Evolutionary conservation across 2,329 filamentous ascomycete genomes (phyloP), one percentile per base, ranked within the genome.

Genomic region (Ilyonectria mors-panacis): DNA sequence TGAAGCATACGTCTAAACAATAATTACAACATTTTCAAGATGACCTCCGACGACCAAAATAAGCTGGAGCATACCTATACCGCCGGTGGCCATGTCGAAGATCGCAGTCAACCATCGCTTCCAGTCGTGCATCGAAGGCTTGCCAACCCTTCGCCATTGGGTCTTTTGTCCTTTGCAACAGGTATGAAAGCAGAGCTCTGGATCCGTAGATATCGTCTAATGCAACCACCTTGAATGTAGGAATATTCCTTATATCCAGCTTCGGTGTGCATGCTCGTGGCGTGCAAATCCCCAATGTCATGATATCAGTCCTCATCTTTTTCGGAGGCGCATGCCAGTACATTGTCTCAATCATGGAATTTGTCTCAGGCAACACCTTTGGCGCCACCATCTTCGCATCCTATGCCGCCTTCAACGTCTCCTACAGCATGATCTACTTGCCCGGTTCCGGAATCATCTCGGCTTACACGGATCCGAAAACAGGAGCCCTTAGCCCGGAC

Each of bases 261-360:
- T 69, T 69, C 19, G 67, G 67, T 7, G 57, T 69, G 13, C 67
- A 69, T 3, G 57, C 65, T 28, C 65, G 67, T 3, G 67, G 67
- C 21, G 57, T 69, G 17, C 67, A 69, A 15, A 69, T 55, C 3
- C 67, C 67, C 1, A 69, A 69, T 57, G 65, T 69, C 48, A 69
- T 69, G 67, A 67, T 69, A 26, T 59, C 67, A 1, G 65, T 68
- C 26, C 37, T 69, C n/a, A 62, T 68, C 50, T 64, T 64, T 35
- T 69, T 69, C 28, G 67, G 67, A 10, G 67, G 67, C 6, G 60
- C 67, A 21, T 69, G 67, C 37, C 67, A 69, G n/a, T 69, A 65
- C 39, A 53, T 69, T 19, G 60, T 60, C 21, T 61, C 65, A 1
- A 62, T 69, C 3, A 69, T 69, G 67, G 67, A 69, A 35, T 69